phyloP scores from a whole-genome alignment of 768 basidiomycete species.

The Pleurotus cornucopiae region DNA sequence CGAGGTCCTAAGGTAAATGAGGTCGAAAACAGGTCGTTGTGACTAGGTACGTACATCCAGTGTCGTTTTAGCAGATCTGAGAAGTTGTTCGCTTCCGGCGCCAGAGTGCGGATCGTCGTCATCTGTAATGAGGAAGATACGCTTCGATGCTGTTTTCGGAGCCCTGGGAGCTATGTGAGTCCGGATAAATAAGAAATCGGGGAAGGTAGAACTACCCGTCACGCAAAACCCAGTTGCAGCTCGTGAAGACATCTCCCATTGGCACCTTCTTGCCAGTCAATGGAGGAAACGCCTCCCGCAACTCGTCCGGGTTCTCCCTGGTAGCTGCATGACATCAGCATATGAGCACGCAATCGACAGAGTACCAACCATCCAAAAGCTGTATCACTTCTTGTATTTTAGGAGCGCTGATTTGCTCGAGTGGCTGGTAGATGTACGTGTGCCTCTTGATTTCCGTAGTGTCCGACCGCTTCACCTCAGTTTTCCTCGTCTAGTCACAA shows the following conservation, averaged over 20 bases:
- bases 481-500: slow-evolving; percentile 34
- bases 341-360: neutral
- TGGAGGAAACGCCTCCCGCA: slow-evolving; percentile 63
- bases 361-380: slow-evolving; percentile 65
- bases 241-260: slow-evolving; percentile 87
- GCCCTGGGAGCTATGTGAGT: slow-evolving; percentile 40
- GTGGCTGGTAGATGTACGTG: slow-evolving; percentile 70
- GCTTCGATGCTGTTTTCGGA: slow-evolving; percentile 85
- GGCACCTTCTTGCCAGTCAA: slow-evolving; percentile 56
- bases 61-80: slow-evolving; percentile 69
- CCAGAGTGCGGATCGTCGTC: slow-evolving; percentile 73
- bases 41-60: slow-evolving; percentile 44
- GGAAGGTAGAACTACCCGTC: slow-evolving; percentile 58
- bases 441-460: slow-evolving; percentile 64
- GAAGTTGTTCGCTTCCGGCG: slow-evolving; percentile 50
- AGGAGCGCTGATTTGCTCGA: slow-evolving; percentile 73
- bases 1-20: slow-evolving; percentile 59
- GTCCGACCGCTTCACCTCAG: slow-evolving; percentile 32
- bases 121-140: slow-evolving; percentile 91
- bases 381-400: slow-evolving; percentile 77
- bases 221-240: slow-evolving; percentile 85
- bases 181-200: no score
- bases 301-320: slow-evolving; percentile 55
- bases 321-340: slow-evolving; percentile 40
- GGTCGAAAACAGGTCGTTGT: neutral